phyloP scores from a whole-genome alignment of 257 asterid species.

The Buddleja alternifolia region DNA sequence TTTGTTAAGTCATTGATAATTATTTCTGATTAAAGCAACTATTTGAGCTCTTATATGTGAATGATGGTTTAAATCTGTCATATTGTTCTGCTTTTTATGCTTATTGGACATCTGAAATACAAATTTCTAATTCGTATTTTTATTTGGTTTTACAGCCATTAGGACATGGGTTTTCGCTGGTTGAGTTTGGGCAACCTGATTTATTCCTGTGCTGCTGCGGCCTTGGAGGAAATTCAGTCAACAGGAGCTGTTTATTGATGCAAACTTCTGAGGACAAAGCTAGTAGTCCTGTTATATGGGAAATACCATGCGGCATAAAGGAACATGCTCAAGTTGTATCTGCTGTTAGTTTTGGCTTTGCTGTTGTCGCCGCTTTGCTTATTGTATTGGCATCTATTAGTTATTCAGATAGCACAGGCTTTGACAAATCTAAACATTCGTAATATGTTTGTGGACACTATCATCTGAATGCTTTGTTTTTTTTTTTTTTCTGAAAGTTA shows the following conservation, averaged over 20 bases:
- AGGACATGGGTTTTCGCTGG: slow-evolving; percentile 58
- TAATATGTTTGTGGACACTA: not conserved
- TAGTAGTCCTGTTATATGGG: slow-evolving; percentile 49
- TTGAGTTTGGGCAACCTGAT: slow-evolving; percentile 63
- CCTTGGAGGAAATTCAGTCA: slow-evolving; percentile 22
- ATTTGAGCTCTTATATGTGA: not conserved
- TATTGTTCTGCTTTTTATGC: not conserved
- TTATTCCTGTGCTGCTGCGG: slow-evolving; percentile 54
- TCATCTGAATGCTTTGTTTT: not conserved
- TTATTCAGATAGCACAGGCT: slow-evolving; percentile 32
- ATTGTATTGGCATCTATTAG: slow-evolving; percentile 51
- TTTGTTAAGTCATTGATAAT: not conserved
- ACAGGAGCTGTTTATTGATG: slow-evolving; percentile 41
- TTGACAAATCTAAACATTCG: slow-evolving; percentile 31
- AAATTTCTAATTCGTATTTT: not conserved
- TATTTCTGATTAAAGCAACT: not conserved
- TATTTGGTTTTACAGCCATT: slow-evolving; percentile 53
- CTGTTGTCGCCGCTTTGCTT: slow-evolving; percentile 57
- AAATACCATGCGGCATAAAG: slow-evolving; percentile 75
- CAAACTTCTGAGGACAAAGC: slow-evolving; percentile 29
- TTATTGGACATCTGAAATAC: not conserved
- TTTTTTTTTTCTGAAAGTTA: not conserved
- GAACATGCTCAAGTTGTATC: slow-evolving; percentile 64
- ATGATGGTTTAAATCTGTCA: not conserved
- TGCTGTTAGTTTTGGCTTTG: slow-evolving; percentile 60